Percentiles rank a stretch among this genome's conserved stretches.
These are phyloP conservation scores for Elsinoe fawcettii DNA, from an alignment of 2,329 filamentous ascomycete species.

Conservation along the genomic window DNA sequence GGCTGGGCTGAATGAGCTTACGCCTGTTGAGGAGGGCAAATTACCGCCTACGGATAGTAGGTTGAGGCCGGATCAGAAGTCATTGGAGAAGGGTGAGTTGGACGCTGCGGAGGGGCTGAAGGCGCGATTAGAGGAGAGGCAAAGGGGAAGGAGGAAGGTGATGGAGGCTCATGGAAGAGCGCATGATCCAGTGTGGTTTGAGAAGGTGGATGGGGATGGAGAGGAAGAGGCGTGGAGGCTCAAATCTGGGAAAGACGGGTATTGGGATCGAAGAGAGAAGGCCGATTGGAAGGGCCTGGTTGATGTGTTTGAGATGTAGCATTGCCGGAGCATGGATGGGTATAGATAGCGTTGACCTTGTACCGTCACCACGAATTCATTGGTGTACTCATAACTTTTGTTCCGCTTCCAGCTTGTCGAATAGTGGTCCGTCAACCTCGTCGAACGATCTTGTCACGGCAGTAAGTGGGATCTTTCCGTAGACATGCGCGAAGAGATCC, in stretches of 20 bases:
- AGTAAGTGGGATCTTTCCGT: conserved; percentile 8
- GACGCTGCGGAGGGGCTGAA: conserved; percentile 82
- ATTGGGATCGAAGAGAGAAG: conserved; percentile 78
- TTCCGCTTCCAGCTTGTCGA: not conserved
- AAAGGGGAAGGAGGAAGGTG: conserved; percentile 64
- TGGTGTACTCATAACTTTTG: not conserved
- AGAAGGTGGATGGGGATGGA: conserved; percentile 45
- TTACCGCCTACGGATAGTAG: conserved; percentile 76
- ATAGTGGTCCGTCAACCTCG: not conserved
- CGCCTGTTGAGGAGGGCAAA: conserved; percentile 63
- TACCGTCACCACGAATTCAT: not conserved
- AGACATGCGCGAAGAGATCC: conserved; percentile 18
- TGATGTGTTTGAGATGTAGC: conserved; percentile 43
- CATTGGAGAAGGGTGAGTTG: conserved; percentile 71
- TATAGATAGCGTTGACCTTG: not conserved
- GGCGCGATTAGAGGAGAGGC: conserved; percentile 73
- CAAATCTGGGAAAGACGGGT: conserved; percentile 74
- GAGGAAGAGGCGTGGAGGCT: conserved; percentile 49
- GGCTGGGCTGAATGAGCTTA: conserved; percentile 79
- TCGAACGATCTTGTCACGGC: not conserved
- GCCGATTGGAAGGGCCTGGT: conserved; percentile 57
- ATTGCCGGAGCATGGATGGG: conserved; percentile 8
- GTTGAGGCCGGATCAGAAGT: conserved; percentile 77
- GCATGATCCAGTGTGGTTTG: conserved; percentile 79
- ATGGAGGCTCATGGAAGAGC: conserved; percentile 67